phyloP scores from a whole-genome alignment of 208 protist species.

The Acanthamoeba divionensis region DNA sequence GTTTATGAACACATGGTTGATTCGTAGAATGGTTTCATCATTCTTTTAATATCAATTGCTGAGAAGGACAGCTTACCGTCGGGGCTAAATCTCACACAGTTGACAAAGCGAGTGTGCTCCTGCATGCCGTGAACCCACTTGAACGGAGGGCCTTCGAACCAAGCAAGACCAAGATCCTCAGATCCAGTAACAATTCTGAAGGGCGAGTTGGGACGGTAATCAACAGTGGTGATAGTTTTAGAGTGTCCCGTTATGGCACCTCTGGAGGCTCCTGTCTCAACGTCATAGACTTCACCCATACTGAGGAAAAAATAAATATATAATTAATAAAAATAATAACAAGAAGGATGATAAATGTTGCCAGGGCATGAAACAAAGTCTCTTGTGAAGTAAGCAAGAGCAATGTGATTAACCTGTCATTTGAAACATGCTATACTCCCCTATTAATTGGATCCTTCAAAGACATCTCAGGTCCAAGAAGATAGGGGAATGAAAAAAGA shows the following conservation, averaged over 20 bases:
- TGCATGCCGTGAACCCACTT: slow-evolving; percentile 21
- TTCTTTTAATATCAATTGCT: too few relatives aligned
- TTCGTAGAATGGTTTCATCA: too few relatives aligned
- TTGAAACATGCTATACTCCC: too few relatives aligned
- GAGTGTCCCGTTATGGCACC: slow-evolving; percentile 78
- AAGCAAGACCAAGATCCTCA: slow-evolving; percentile 73
- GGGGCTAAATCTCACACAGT: slow-evolving; percentile 76
- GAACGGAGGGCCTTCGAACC: slow-evolving; percentile 51
- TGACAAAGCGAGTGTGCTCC: slow-evolving; percentile 75
- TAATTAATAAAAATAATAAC: not conserved
- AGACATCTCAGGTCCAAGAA: slow-evolving; percentile 65
- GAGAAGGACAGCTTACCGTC: slow-evolving; percentile 69
- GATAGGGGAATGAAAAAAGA: not conserved
- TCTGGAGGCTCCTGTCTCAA: slow-evolving; percentile 73
- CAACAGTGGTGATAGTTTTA: slow-evolving; percentile 71
- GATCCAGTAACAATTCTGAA: slow-evolving; percentile 76
- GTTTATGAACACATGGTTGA: too few relatives aligned
- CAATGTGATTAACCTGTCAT: too few relatives aligned
- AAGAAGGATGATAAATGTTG: too few relatives aligned
- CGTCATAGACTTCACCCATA: slow-evolving; percentile 16
- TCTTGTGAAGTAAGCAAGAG: too few relatives aligned
- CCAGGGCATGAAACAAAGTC: too few relatives aligned
- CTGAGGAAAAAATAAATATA: not conserved
- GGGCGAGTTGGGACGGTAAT: slow-evolving; percentile 76
- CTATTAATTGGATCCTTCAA: not conserved